phyloP scores from a whole-genome alignment of 306 rosid species.

The Casuarina glauca region DNA sequence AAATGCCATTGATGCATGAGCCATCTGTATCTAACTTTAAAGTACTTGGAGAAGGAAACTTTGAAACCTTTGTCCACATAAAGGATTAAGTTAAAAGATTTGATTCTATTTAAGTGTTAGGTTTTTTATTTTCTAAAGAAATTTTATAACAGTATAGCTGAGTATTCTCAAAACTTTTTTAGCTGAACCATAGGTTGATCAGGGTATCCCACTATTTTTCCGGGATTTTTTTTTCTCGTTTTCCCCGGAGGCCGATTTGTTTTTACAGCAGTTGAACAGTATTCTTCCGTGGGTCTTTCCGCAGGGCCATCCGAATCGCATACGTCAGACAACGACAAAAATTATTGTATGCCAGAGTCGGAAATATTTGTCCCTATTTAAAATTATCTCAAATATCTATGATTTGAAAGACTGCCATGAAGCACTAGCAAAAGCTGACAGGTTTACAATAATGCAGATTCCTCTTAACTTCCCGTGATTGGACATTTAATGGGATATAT shows the following conservation, averaged over 20 bases:
- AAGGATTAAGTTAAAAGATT: no score
- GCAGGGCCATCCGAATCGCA: slow-evolving; percentile 11
- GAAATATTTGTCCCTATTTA: background rate
- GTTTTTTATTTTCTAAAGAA: no score
- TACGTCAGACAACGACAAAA: background rate
- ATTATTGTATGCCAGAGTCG: slow-evolving; percentile 5
- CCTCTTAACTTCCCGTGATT: background rate
- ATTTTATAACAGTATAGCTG: no score
- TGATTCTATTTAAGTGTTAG: no score
- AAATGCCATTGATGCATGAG: no score
- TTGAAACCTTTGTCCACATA: no score
- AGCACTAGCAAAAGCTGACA: slow-evolving; percentile 8
- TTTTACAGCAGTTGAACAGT: background rate
- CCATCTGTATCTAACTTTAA: no score
- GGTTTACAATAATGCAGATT: slow-evolving; percentile 17
- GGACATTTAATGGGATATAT: background rate
- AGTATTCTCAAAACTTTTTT: background rate
- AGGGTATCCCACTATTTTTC: no score
- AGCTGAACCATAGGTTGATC: background rate
- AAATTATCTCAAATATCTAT: background rate
- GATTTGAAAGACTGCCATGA: slow-evolving; percentile 10
- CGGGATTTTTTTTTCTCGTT: background rate
- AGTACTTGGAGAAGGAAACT: no score
- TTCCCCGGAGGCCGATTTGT: background rate
- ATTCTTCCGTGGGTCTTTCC: background rate